Conservation (phyloP, 2,329 filamentous ascomycete genomes). For the Ceratocystis colombiana region DNA sequence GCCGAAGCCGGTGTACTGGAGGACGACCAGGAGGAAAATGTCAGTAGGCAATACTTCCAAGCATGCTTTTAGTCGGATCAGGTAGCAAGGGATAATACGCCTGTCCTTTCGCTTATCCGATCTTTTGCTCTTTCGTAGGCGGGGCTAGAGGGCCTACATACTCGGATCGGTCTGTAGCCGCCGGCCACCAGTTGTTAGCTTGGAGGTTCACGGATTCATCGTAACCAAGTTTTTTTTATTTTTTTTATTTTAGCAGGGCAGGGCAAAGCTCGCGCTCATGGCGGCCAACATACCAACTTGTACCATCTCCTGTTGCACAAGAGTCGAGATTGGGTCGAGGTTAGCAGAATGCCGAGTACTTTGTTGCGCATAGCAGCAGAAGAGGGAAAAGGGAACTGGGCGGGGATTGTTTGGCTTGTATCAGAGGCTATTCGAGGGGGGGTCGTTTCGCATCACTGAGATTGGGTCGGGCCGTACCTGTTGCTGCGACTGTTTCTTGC, state of each 20-base stretch:
- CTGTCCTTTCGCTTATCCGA: no score
- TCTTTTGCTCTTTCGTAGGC: neutral
- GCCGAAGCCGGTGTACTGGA: slow-evolving; percentile 64
- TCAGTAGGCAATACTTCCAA: slow-evolving; percentile 27
- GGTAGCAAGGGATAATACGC: no score
- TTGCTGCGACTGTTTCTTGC: slow-evolving; percentile 54
- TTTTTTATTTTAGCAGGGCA: neutral
- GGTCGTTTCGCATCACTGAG: neutral
- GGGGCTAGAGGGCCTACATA: slow-evolving; percentile 36
- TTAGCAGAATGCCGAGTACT: slow-evolving; percentile 5
- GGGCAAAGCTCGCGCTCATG: slow-evolving; percentile 1
- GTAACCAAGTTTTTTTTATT: no score
- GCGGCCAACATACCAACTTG: slow-evolving; percentile 69
- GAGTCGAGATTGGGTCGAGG: neutral
- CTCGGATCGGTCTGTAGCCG: slow-evolving; percentile 49
- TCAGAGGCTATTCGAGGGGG: slow-evolving; percentile 3
- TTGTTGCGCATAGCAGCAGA: neutral
- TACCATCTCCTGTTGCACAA: slow-evolving; percentile 74
- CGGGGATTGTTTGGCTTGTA: neutral
- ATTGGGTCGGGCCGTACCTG: slow-evolving; percentile 47
- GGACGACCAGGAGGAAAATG: slow-evolving; percentile 21
- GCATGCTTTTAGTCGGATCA: no score
- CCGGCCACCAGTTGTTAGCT: slow-evolving; percentile 1
- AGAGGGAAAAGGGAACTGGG: neutral
- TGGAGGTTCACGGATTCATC: slow-evolving; percentile 15